Percentiles rank a stretch among this genome's conserved stretches.
phyloP scores from a whole-genome alignment of 306 rosid genomes.

The Herpetospermum pedunculosum region DNA sequence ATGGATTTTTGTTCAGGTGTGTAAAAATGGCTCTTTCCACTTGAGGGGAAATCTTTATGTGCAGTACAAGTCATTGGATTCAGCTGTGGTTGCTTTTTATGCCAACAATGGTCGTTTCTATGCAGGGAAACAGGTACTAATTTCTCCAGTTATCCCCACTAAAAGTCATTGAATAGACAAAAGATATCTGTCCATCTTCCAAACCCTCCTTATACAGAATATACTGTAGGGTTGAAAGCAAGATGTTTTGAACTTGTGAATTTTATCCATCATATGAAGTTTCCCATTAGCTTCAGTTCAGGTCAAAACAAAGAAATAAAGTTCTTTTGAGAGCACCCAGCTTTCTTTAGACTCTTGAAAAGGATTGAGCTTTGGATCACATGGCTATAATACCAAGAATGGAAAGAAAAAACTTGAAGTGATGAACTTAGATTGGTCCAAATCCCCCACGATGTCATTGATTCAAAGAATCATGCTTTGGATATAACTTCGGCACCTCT shows the following conservation, averaged over 20 bases:
- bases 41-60: constrained; percentile 83
- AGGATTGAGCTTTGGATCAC: background rate
- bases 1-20: constrained; percentile 45
- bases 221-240: background rate
- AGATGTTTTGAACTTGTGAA: background rate
- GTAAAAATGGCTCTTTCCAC: constrained; percentile 91
- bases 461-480: background rate
- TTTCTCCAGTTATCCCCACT: background rate
- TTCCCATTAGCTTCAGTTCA: background rate
- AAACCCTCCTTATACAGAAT: background rate
- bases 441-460: background rate
- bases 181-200: background rate
- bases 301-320: background rate
- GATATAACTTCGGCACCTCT: background rate
- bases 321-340: background rate
- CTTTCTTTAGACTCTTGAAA: background rate
- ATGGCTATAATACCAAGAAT: background rate
- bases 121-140: constrained; percentile 79
- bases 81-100: constrained; percentile 61
- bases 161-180: background rate
- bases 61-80: constrained; percentile 62
- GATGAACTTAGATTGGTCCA: background rate
- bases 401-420: background rate
- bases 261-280: background rate
- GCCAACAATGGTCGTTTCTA: constrained; percentile 64